Conservation (phyloP, 2,329 filamentous ascomycete genomes). For the Trichothecium roseum region DNA sequence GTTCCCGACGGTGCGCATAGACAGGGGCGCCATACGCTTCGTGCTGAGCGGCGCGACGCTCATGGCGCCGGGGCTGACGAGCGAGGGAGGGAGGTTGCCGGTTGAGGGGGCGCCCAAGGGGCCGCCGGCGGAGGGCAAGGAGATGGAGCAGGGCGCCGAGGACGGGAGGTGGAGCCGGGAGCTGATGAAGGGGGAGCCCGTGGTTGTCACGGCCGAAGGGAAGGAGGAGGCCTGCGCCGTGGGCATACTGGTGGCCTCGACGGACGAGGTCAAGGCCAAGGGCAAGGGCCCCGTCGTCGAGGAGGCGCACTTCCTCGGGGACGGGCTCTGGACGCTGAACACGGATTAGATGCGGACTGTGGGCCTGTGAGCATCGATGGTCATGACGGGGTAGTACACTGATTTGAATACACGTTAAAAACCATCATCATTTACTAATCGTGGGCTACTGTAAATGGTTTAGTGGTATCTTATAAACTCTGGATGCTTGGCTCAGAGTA, state of each 20-base stretch:
- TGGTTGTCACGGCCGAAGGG: constrained; percentile 84
- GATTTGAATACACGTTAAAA: too few species aligned
- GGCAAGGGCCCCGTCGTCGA: constrained; percentile 93
- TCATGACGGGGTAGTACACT: too few species aligned
- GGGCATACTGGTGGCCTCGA: constrained; percentile 72
- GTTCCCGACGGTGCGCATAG: constrained; percentile 80
- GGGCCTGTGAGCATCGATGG: too few species aligned
- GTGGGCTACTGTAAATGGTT: too few species aligned
- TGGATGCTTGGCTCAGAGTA: too few species aligned
- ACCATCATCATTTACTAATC: too few species aligned
- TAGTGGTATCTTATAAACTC: too few species aligned
- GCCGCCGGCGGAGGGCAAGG: constrained; percentile 25
- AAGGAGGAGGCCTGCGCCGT: constrained; percentile 88
- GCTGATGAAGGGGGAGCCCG: constrained; percentile 69
- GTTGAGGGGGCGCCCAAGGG: constrained; percentile 26
- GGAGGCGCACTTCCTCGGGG: constrained; percentile 85
- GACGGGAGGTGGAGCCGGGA: constrained; percentile 54
- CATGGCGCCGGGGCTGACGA: constrained; percentile 92
- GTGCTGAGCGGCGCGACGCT: constrained; percentile 87
- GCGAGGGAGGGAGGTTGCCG: constrained; percentile 69
- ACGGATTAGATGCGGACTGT: too few species aligned
- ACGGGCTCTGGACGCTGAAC: constrained; percentile 76
- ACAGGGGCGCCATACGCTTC: constrained; percentile 93
- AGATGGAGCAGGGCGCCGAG: constrained; percentile 32
- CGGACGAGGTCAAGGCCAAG: constrained; percentile 85